These are phyloP conservation scores for Russula brevipes DNA, from an alignment of 768 basidiomycete genomes.

Conservation along the genomic window DNA sequence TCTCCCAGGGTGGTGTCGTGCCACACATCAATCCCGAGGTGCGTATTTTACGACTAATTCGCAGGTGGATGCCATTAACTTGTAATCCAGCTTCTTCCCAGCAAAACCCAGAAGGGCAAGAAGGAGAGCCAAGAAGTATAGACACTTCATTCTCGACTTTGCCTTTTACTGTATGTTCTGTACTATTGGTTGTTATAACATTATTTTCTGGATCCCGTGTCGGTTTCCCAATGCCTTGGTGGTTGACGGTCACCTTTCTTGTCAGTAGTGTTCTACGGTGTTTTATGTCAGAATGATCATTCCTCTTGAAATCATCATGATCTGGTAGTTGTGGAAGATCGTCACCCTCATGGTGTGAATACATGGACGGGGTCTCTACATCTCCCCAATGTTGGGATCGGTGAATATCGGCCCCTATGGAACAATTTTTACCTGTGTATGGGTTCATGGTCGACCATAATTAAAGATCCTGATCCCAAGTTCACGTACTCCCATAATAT, in stretches of 20 bases:
- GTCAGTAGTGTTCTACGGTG: background rate
- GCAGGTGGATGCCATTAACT: background rate
- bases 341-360: too few species aligned
- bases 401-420: too few species aligned
- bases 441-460: too few species aligned
- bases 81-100: constrained; percentile 35
- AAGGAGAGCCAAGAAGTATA: constrained; percentile 42
- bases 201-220: constrained; percentile 19
- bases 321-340: too few species aligned
- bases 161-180: constrained; percentile 24
- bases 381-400: too few species aligned
- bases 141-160: background rate
- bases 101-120: constrained; percentile 50
- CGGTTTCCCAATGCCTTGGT: background rate
- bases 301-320: background rate
- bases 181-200: constrained; percentile 24
- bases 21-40: constrained; percentile 70
- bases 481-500: too few species aligned
- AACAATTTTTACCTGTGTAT: too few species aligned
- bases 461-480: too few species aligned
- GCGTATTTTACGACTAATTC: constrained; percentile 6
- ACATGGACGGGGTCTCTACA: too few species aligned
- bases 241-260: background rate
- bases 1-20: constrained; percentile 93
- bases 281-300: background rate